Base-by-base conservation (phyloP, 371 early-diverging fungal genomes). In the Syncephalastrum racemosum region DNA sequence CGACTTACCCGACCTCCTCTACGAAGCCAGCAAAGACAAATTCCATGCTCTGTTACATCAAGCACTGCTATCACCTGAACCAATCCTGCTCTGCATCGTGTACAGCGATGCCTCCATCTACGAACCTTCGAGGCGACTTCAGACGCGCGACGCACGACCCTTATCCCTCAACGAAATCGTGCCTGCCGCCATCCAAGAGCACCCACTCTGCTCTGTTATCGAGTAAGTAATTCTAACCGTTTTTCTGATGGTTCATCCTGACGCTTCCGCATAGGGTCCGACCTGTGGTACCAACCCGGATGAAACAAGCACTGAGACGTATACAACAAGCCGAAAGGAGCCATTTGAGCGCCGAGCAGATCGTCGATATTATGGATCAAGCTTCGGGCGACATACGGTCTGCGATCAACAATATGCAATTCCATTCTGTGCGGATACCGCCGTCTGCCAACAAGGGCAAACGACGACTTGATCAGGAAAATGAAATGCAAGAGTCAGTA, bases 361-460 rank as follows among this genome's bases (percentile, higher is more conserved):
- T 75, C 0, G 48, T 60, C 0, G 52, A 43, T 2, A 60, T 75
- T 13, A 48, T 56, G 2, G 67, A 67, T 3, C 8, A 31, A 31
- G 36, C 36, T 2, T 31, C 36, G 13, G 79, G 79, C 4, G 79
- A 78, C 31, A 60, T 78, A 16, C 67, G 79, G 20, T 49, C 56
- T 23, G 73, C 79, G 16, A 75, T 78, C 54, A 70, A 73, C 19
- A 60, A 54, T 1, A 44, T 78, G 4, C 79, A 78, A 23, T 75
- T 73, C 45, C 59, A 69, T 51, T 59, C 45, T 24, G 53, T 43
- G 46, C 58, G 3, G 14, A 59, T 40, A 39, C 50, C 24, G 14
- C 25, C 25, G 12, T 27, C 50, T 12, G n/a, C 50, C 24, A 10
- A 16, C 19, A 22, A 50, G 24, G 7, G 23, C 36, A 51, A 31